These are phyloP conservation scores for Stentor coeruleus DNA, from an alignment of 73 alveolate species.

Conservation along the genomic window DNA sequence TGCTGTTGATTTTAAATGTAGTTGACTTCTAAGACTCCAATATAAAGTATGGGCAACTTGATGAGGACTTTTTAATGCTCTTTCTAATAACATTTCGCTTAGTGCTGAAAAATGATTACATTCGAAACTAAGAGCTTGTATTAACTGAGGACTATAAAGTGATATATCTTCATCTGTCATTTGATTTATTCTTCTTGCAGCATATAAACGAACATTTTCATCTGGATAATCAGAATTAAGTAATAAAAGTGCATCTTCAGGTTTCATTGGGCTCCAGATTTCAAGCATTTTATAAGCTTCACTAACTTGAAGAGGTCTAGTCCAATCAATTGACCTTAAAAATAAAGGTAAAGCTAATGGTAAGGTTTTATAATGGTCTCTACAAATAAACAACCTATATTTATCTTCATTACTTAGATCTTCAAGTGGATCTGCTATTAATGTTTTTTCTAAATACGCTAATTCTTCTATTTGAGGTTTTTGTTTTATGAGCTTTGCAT, in stretches of 20 bases:
- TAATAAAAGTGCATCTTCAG: slow-evolving; percentile 83
- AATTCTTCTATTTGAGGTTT: slow-evolving; percentile 43
- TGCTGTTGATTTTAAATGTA: slow-evolving; percentile 58
- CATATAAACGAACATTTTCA: slow-evolving; percentile 73
- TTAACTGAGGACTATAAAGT: slow-evolving; percentile 53
- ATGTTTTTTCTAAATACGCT: slow-evolving; percentile 34
- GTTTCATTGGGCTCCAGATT: slow-evolving; percentile 72
- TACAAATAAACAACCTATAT: slow-evolving; percentile 38
- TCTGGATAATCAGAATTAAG: slow-evolving; percentile 79
- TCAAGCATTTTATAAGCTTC: slow-evolving; percentile 55
- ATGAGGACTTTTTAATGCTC: slow-evolving; percentile 66
- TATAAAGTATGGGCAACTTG: slow-evolving; percentile 86
- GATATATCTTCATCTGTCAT: slow-evolving; percentile 8
- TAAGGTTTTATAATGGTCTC: slow-evolving; percentile 47
- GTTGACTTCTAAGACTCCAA: slow-evolving; percentile 78
- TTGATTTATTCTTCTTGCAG: slow-evolving; percentile 31
- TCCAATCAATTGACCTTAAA: slow-evolving; percentile 46
- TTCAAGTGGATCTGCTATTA: slow-evolving; percentile 43
- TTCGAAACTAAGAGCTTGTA: slow-evolving; percentile 83
- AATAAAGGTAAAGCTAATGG: slow-evolving; percentile 48
- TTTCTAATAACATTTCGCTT: slow-evolving; percentile 73
- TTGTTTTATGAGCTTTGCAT: neutral
- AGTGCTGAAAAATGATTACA: slow-evolving; percentile 44
- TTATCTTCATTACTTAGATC: slow-evolving; percentile 42
- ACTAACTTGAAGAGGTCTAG: slow-evolving; percentile 43